A percentile compares a stretch with the other conserved stretches of the same genome.
Evolutionary conservation across 805 yeast genomes (phyloP).

Genomic region (Wickerhamiella kazuoi): DNA sequence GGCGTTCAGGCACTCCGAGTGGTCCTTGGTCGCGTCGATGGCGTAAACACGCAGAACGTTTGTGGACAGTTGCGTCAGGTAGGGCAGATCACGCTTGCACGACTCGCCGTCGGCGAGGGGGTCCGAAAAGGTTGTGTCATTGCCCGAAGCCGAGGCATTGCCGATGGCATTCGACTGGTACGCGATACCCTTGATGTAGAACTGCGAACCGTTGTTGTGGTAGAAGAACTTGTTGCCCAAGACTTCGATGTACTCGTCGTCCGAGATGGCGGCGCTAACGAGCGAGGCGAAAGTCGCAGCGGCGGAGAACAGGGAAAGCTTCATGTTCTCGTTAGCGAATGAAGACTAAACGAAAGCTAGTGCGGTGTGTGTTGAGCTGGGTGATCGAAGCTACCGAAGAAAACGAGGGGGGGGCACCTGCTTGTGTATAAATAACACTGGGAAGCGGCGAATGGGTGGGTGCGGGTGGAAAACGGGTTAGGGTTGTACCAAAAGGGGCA

Average conservation of each 20-base stretch:
- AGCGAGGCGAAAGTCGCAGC: conserved; percentile 9
- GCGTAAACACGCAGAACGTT: conserved; percentile 80
- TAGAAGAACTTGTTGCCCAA: conserved; percentile 64
- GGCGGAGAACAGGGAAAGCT: conserved; percentile 12
- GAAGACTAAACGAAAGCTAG: too few relatives aligned
- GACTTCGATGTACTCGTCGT: conserved; percentile 35
- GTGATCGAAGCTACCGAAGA: not conserved
- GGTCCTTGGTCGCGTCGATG: conserved; percentile 52
- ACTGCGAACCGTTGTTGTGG: conserved; percentile 56
- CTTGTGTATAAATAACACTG: not conserved
- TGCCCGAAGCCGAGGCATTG: conserved; percentile 19
- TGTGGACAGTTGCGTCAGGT: conserved; percentile 45
- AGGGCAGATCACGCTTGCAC: conserved; percentile 75
- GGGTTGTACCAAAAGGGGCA: not conserved
- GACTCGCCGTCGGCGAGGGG: conserved; percentile 55
- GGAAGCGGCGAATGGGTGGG: not conserved
- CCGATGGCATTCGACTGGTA: conserved; percentile 45
- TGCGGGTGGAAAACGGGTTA: not conserved
- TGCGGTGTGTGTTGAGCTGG: too few relatives aligned
- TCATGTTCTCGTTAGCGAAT: too few relatives aligned
- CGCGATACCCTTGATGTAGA: conserved; percentile 75
- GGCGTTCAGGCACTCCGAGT: conserved; percentile 59
- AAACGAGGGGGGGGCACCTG: not conserved
- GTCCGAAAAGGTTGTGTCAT: conserved; percentile 40
- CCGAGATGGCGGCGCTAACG: conserved; percentile 15